These are phyloP conservation scores for Penicillium bovifimosum DNA, from an alignment of 495 filamentous ascomycete species.

Conservation along the genomic window DNA sequence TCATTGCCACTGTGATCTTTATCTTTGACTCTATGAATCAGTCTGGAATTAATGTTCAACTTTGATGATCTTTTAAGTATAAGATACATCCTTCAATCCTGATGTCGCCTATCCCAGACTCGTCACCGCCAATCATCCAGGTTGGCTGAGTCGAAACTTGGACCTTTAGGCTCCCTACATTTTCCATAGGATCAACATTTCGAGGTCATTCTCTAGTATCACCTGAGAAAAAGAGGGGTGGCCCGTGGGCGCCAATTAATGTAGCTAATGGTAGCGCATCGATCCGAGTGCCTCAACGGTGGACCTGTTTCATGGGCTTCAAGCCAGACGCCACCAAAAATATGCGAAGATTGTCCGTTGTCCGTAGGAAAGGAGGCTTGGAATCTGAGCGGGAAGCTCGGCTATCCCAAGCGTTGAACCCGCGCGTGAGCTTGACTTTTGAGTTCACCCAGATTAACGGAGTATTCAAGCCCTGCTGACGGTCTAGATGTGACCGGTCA, in stretches of 20 bases:
- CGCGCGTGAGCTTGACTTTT: conserved; percentile 12
- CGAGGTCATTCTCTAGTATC: conserved; percentile 16
- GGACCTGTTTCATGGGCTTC: conserved; percentile 24
- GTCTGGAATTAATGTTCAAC: too few relatives aligned
- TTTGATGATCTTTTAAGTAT: not conserved
- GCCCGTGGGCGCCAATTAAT: conserved; percentile 4
- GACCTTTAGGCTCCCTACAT: conserved; percentile 10
- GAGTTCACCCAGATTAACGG: not conserved
- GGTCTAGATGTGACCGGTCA: not conserved
- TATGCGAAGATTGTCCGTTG: not conserved
- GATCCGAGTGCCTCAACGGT: conserved; percentile 13
- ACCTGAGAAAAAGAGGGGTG: conserved; percentile 14
- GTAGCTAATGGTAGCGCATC: conserved; percentile 5
- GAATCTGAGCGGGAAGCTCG: conserved; percentile 23
- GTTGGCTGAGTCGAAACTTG: conserved; percentile 2
- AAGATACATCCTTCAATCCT: conserved; percentile 16
- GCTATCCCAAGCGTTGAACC: conserved; percentile 20
- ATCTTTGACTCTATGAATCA: not conserved
- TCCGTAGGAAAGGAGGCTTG: not conserved
- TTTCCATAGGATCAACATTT: conserved; percentile 9
- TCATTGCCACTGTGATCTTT: conserved; percentile 20
- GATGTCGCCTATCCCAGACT: not conserved
- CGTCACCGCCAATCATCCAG: not conserved
- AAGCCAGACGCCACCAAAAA: conserved; percentile 14
- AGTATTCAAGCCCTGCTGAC: not conserved